Percentiles rank a stretch among this genome's conserved stretches.
These are phyloP conservation scores for Candida sp. DNA, from an alignment of 1,139 yeast genomes.

Conservation along the genomic window DNA sequence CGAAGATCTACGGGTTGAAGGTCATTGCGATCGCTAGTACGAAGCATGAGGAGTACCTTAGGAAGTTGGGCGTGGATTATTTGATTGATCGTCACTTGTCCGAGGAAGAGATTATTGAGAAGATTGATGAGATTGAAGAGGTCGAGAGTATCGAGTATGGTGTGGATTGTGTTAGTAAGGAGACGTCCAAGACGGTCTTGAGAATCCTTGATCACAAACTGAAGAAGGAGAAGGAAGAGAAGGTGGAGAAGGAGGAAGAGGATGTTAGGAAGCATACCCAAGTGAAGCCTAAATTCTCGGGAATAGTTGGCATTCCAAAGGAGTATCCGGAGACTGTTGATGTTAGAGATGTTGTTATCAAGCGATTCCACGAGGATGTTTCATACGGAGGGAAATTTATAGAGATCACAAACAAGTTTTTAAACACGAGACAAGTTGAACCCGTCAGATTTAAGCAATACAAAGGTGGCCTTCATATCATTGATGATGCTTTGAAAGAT, in stretches of 20 bases:
- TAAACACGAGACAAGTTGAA: conserved; percentile 25
- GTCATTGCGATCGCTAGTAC: conserved; percentile 45
- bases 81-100: conserved; percentile 38
- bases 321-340: conserved; percentile 26
- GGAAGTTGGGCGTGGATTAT: conserved; percentile 40
- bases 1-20: conserved; percentile 39
- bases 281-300: conserved; percentile 28
- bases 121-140: conserved; percentile 14
- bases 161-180: conserved; percentile 49
- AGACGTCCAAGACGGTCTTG: conserved; percentile 36
- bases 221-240: neutral
- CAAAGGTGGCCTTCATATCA: conserved; percentile 35
- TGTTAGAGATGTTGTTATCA: conserved; percentile 35
- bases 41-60: conserved; percentile 33
- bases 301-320: conserved; percentile 43
- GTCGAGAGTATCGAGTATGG: conserved; percentile 31
- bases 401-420: conserved; percentile 29
- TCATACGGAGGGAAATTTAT: conserved; percentile 39
- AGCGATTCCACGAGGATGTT: conserved; percentile 47
- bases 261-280: conserved; percentile 1
- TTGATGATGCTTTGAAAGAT: conserved; percentile 37
- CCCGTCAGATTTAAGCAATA: conserved; percentile 39
- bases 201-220: conserved; percentile 23
- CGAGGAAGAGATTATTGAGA: conserved; percentile 21
- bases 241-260: neutral